These are phyloP conservation scores for Colletotrichum lindemuthianum DNA, from an alignment of 2,329 filamentous ascomycete genomes.

Conservation along the genomic window DNA sequence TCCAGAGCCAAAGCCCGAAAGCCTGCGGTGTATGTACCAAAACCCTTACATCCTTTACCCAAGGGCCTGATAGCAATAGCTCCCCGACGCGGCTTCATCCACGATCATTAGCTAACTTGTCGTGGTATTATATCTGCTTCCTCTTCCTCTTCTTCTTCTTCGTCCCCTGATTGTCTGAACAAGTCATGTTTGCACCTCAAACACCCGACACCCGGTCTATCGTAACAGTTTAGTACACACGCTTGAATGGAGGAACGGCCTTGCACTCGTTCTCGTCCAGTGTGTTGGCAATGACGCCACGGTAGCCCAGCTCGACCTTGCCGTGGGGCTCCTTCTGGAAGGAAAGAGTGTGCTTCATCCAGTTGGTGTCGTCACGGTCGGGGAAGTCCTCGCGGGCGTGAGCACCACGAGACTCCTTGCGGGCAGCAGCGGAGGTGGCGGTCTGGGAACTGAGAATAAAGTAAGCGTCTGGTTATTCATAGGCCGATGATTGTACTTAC, in stretches of 20 bases:
- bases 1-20: constrained; percentile 34
- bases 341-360: constrained; percentile 99
- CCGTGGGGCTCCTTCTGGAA: constrained; percentile 95
- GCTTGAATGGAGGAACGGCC: constrained; percentile 95
- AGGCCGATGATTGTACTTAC: constrained; percentile 62
- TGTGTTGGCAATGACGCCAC: constrained; percentile 82
- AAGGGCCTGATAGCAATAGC: constrained; percentile 10
- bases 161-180: background rate
- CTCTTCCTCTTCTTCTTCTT: constrained; percentile 2
- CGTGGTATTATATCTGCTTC: constrained; percentile 31
- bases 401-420: constrained; percentile 96
- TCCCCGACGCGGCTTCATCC: constrained; percentile 16
- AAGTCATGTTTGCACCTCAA: constrained; percentile 14
- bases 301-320: constrained; percentile 86
- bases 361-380: constrained; percentile 92
- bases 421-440: constrained; percentile 86
- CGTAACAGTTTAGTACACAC: constrained; percentile 75
- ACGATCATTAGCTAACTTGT: constrained; percentile 30
- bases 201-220: constrained; percentile 32
- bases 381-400: constrained; percentile 97
- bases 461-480: constrained; percentile 25
- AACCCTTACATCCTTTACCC: constrained; percentile 18
- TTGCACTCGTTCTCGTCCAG: constrained; percentile 97
- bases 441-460: constrained; percentile 77
- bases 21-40: constrained; percentile 29